Evolutionary conservation across 202 grass and related monocot genomes (phyloP).

Genomic region (Schoenoplectus triqueter): DNA sequence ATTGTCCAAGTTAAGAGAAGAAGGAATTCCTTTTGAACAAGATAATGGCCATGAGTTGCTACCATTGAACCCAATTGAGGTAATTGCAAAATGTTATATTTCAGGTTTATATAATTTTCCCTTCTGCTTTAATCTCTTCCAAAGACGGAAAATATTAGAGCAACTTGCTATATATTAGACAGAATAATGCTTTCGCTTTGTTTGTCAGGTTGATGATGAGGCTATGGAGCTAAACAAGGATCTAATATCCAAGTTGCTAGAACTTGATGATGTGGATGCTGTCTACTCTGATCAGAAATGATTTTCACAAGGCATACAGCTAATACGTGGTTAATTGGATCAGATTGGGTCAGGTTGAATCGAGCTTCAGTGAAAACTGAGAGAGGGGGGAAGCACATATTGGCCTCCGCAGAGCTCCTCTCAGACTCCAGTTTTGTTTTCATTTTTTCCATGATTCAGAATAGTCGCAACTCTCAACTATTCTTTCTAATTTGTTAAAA

Average conservation of each 20-base stretch:
- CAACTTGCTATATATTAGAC: neutral
- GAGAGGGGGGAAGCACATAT: too few species aligned
- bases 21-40: slow-evolving; percentile 79
- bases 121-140: neutral
- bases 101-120: neutral
- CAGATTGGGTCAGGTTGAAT: slow-evolving; percentile 14
- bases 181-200: neutral
- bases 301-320: slow-evolving; percentile 7
- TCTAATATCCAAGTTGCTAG: slow-evolving; percentile 79
- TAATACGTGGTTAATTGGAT: neutral
- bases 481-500: slow-evolving; percentile 20
- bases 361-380: too few species aligned
- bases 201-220: slow-evolving; percentile 73
- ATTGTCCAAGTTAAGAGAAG: slow-evolving; percentile 81
- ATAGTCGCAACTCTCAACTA: neutral
- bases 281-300: slow-evolving; percentile 89
- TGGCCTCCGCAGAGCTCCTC: too few species aligned
- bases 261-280: slow-evolving; percentile 93
- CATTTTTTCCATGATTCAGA: slow-evolving; percentile 6
- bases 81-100: slow-evolving; percentile 36
- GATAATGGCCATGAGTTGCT: slow-evolving; percentile 91
- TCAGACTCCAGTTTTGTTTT: neutral
- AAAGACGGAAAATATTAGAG: neutral
- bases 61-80: slow-evolving; percentile 78
- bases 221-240: slow-evolving; percentile 95